A percentile compares a stretch with the other conserved stretches of the same genome.
Evolutionary conservation across 345 rosid species (phyloP).

Genomic region (Conringia planisiliqua): DNA sequence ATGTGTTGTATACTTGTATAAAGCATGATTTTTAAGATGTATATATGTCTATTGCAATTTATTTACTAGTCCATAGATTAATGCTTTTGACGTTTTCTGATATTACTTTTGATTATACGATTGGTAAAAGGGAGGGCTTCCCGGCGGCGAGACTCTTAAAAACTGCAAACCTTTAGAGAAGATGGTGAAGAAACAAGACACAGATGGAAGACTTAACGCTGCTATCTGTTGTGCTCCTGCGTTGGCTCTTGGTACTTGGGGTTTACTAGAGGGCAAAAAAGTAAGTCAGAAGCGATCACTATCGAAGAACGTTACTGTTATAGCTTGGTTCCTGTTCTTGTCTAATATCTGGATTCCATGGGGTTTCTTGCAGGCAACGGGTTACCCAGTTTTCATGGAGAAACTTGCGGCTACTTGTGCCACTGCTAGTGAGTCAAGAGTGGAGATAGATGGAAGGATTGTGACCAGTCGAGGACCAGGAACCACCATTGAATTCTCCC

Average conservation of each 20-base stretch:
- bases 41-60: neutral
- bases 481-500: slow-evolving; percentile 83
- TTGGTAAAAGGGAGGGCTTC: slow-evolving; percentile 76
- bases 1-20: neutral
- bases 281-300: slow-evolving; percentile 33
- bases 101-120: neutral
- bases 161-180: slow-evolving; percentile 60
- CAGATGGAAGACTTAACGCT: slow-evolving; percentile 68
- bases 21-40: neutral
- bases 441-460: slow-evolving; percentile 66
- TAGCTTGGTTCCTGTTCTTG: neutral
- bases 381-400: slow-evolving; percentile 84
- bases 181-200: slow-evolving; percentile 78
- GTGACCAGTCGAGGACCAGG: slow-evolving; percentile 91
- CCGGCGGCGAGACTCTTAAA: slow-evolving; percentile 77
- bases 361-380: slow-evolving; percentile 64
- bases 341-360: neutral
- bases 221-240: slow-evolving; percentile 96
- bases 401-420: slow-evolving; percentile 62
- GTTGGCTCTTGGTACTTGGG: slow-evolving; percentile 86
- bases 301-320: neutral
- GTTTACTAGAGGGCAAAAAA: slow-evolving; percentile 72
- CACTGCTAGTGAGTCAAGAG: slow-evolving; percentile 75
- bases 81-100: neutral
- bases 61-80: neutral